phyloP scores from a whole-genome alignment of 1,284 basidiomycete genomes.

The Sporisorium scitamineum region DNA sequence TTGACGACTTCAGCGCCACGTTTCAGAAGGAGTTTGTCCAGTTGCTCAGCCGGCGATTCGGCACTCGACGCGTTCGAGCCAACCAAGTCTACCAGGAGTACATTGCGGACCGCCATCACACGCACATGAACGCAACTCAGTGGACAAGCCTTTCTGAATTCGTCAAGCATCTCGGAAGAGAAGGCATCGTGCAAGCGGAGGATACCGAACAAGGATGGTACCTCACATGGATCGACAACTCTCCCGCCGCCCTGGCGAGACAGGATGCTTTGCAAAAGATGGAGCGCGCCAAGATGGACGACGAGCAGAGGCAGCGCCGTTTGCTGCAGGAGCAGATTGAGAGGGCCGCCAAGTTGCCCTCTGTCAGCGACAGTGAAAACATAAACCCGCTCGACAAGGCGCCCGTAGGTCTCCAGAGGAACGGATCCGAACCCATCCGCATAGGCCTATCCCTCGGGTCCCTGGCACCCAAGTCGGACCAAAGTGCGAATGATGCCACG shows the following conservation, averaged over 20 bases:
- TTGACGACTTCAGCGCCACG: constrained; percentile 86
- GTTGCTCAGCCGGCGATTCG: constrained; percentile 78
- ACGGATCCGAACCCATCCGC: constrained; percentile 44
- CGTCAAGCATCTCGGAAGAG: constrained; percentile 86
- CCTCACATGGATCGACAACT: constrained; percentile 95
- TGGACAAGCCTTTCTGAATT: constrained; percentile 98
- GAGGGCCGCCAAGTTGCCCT: constrained; percentile 74
- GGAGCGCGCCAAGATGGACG: constrained; percentile 88
- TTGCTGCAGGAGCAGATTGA: constrained; percentile 95
- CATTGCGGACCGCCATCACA: constrained; percentile 91
- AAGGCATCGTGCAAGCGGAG: constrained; percentile 89
- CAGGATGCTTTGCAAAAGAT: constrained; percentile 92
- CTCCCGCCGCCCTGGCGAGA: constrained; percentile 90
- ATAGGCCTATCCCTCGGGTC: constrained; percentile 43
- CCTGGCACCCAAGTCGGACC: not conserved
- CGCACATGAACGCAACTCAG: constrained; percentile 98
- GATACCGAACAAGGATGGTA: constrained; percentile 99
- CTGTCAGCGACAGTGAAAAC: constrained; percentile 9
- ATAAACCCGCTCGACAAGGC: constrained; percentile 10
- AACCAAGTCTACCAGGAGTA: constrained; percentile 99
- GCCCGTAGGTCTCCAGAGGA: constrained; percentile 40
- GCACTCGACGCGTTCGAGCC: constrained; percentile 72
- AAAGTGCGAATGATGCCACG: not conserved
- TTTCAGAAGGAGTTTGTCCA: constrained; percentile 94
- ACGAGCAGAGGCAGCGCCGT: constrained; percentile 91